Percentiles rank a stretch among this genome's conserved stretches.
Evolutionary conservation across 257 asterid genomes (phyloP).

Genomic region (Rehmannia glutinosa): DNA sequence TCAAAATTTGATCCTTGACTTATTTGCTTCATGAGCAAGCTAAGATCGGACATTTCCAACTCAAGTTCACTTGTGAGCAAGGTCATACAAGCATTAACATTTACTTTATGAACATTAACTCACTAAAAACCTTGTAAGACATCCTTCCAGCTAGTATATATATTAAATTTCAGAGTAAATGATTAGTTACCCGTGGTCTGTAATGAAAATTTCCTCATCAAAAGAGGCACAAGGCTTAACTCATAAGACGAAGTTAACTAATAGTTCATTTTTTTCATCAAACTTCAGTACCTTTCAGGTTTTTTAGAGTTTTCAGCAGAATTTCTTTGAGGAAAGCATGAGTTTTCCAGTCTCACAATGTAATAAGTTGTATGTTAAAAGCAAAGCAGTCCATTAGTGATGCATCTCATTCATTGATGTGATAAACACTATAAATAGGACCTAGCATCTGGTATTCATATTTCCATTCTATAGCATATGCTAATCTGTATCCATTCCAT

Average conservation of each 20-base stretch:
- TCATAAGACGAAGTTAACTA: not conserved
- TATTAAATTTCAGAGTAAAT: not conserved
- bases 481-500: not conserved
- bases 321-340: not conserved
- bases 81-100: not conserved
- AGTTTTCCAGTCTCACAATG: no score
- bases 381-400: not conserved
- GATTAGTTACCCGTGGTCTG: not conserved
- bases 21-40: not conserved
- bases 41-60: not conserved
- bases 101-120: not conserved
- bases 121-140: not conserved
- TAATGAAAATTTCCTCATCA: not conserved
- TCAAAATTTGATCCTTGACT: not conserved
- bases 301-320: not conserved
- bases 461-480: not conserved
- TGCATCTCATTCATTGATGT: not conserved
- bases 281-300: not conserved
- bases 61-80: conserved; percentile 11
- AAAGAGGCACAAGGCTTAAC: not conserved
- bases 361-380: not conserved
- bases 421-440: not conserved
- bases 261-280: not conserved
- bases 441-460: not conserved
- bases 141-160: not conserved